A percentile compares a stretch with the other conserved stretches of the same genome.
These are phyloP conservation scores for Tolypocladium guangdongense DNA, from an alignment of 2,329 filamentous ascomycete genomes.

Conservation along the genomic window DNA sequence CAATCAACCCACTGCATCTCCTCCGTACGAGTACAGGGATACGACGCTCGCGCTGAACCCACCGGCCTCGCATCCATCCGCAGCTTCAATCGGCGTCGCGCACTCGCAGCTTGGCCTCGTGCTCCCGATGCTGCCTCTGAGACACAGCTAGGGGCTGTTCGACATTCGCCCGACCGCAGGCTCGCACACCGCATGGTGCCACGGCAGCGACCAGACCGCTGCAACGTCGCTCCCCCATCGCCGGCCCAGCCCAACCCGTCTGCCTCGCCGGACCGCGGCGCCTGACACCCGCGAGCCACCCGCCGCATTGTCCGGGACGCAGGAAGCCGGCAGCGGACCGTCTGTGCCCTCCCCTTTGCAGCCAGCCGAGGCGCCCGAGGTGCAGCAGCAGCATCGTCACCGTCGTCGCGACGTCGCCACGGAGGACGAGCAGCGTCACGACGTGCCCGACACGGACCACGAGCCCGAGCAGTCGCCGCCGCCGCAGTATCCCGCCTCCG, in stretches of 20 bases:
- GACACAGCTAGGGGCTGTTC: neutral
- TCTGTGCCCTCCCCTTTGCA: constrained; percentile 20
- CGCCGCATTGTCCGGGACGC: constrained; percentile 27
- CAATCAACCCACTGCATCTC: neutral
- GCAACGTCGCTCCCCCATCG: neutral
- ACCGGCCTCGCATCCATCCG: neutral
- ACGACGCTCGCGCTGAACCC: neutral
- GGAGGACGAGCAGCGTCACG: constrained; percentile 8
- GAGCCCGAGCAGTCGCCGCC: constrained; percentile 38
- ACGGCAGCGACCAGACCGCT: neutral
- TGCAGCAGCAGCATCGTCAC: constrained; percentile 12
- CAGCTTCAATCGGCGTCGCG: neutral
- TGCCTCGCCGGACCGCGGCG: constrained; percentile 6
- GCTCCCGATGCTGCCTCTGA: neutral
- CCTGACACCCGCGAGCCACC: constrained; percentile 13
- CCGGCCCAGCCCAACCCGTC: neutral
- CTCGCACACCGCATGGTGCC: neutral
- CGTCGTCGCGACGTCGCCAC: constrained; percentile 9
- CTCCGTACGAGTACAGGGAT: neutral
- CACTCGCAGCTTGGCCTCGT: neutral
- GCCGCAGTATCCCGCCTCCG: constrained; percentile 47
- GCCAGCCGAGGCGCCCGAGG: constrained; percentile 16
- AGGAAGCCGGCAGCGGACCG: constrained; percentile 21
- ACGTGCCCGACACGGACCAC: constrained; percentile 11
- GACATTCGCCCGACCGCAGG: neutral